These are phyloP conservation scores for Prunus campanulata DNA, from an alignment of 306 rosid genomes.

Conservation along the genomic window DNA sequence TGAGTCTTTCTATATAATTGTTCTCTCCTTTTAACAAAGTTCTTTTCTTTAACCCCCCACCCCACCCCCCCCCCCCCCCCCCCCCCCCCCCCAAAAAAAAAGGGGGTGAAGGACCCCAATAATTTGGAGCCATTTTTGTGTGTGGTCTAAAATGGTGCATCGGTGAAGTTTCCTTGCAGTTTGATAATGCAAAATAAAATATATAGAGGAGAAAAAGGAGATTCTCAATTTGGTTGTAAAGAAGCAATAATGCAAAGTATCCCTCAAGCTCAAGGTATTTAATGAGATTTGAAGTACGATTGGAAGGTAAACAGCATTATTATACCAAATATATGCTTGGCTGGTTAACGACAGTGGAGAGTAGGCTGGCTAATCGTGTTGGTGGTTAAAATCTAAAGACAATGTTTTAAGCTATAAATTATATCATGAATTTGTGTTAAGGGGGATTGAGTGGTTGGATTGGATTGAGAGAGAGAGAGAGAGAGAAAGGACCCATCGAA, in stretches of 20 bases:
- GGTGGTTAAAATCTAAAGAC: not conserved
- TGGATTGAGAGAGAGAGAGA: not conserved
- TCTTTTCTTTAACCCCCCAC: no score
- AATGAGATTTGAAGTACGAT: conserved; percentile 16
- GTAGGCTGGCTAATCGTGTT: conserved; percentile 23
- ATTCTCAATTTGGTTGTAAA: not conserved
- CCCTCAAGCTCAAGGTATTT: not conserved
- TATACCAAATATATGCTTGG: conserved; percentile 4
- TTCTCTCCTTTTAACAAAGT: not conserved
- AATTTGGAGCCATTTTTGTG: not conserved
- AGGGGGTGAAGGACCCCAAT: not conserved
- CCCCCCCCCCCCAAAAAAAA: no score
- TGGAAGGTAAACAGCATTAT: conserved; percentile 13
- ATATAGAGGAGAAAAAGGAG: not conserved
- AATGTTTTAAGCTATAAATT: no score
- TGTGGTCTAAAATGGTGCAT: no score
- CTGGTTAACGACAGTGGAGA: conserved; percentile 18
- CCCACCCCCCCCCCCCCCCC: no score
- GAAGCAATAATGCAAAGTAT: not conserved
- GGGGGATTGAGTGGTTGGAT: not conserved
- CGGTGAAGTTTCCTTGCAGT: not conserved
- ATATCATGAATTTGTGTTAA: not conserved
- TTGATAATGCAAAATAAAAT: not conserved
- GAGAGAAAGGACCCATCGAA: no score
- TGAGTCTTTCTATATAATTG: not conserved